These are phyloP conservation scores for Blastobotrys serpentis DNA, from an alignment of 1,139 yeast genomes.

Conservation along the genomic window DNA sequence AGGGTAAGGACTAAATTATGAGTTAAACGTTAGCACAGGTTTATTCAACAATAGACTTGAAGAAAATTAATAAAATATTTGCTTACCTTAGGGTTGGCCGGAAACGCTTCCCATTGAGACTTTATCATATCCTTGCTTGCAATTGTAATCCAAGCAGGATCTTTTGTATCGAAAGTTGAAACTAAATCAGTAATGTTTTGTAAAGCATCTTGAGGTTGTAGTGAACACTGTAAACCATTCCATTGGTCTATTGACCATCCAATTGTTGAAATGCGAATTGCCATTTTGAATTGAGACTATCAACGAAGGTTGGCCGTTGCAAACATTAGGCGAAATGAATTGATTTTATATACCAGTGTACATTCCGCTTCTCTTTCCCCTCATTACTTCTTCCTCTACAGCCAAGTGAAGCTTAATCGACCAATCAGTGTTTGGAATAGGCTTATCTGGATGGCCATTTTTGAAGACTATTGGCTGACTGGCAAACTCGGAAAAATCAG, in stretches of 20 bases:
- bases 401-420: conserved; percentile 54
- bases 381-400: background rate
- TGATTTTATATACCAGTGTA: background rate
- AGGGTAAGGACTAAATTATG: conserved; percentile 43
- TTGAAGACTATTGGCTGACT: conserved; percentile 50
- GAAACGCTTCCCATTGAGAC: conserved; percentile 79
- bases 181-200: conserved; percentile 50
- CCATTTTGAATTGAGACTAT: too few species aligned
- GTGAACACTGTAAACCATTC: conserved; percentile 61
- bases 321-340: background rate
- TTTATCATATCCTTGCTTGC: conserved; percentile 57
- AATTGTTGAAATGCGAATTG: conserved; percentile 2
- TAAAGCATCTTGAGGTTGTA: conserved; percentile 64
- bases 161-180: conserved; percentile 44
- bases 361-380: background rate
- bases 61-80: background rate
- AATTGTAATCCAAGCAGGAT: conserved; percentile 89
- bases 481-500: background rate
- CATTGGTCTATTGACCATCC: conserved; percentile 74
- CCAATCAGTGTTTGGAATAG: conserved; percentile 76
- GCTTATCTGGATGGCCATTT: conserved; percentile 64
- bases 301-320: background rate
- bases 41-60: too few species aligned
- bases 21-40: background rate
- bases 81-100: conserved; percentile 23